Base-by-base conservation (phyloP, 2,329 filamentous ascomycete species). In the Monosporascus cannonballus region DNA sequence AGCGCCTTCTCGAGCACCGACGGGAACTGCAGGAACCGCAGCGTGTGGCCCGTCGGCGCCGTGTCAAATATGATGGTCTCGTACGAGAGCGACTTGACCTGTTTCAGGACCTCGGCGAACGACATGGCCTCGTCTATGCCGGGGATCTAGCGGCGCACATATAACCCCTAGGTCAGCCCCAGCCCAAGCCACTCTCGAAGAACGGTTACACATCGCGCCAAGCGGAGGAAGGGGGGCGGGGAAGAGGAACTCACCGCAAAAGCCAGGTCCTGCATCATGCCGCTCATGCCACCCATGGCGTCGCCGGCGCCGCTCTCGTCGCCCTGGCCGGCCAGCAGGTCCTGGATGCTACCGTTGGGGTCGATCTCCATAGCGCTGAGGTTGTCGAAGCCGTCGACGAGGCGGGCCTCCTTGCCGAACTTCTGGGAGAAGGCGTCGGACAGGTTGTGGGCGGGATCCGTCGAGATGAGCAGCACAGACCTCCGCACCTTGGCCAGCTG, bases 121-220 rank as follows among this genome's bases (percentile, higher is more conserved):
- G 92, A 96, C 94, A 99, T 99, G 71, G 94, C 94, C 74, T 99
- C 94, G 70, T 99, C 94, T 57, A 99, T 96, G 74, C 94, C 94
- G 18, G 94, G 94, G 57, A 99, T 99, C 90, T 96, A 63, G 14
- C 48, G 20, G 9, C 9, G 6, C 22, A 14, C 14, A 52, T 61
- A 3, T n/a, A 27, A 25, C 20, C 9, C 27, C 3, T 9, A 30
- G 3, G 30, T 34, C 30, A 34, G 30, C 30, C 30, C 11, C 30
- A 34, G 30, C 30, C 30, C 11, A 14, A 34, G 30, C 30, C 30
- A 34, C 27, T 30, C 27, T 14, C 27, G 27, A 30, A 3, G 11
- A 30, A 30, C 30, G 30, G 30, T 34, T 34, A 14, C 11, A 34
- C 30, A 34, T 37, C 17, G 30, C 25, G 8, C 11, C 27, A 47